Conservation (phyloP, 805 yeast genomes). For the Cyberlindnera americana region DNA sequence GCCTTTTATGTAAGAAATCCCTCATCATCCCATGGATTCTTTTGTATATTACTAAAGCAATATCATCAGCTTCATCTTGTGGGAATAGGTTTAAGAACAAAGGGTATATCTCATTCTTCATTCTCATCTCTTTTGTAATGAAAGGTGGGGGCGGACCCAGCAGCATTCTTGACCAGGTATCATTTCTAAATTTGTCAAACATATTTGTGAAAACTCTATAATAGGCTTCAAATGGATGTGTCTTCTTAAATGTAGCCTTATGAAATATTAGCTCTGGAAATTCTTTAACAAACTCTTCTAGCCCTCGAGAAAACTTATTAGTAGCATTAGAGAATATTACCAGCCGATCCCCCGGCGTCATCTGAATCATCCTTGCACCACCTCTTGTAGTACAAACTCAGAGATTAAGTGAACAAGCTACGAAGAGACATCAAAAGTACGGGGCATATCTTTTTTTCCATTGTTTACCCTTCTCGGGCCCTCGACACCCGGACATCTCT, state of each 20-base stretch:
- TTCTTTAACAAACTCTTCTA: slow-evolving; percentile 3
- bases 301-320: slow-evolving; percentile 2
- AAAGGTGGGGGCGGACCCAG: too few relatives aligned
- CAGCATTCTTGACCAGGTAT: too few relatives aligned
- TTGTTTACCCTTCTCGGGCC: too few relatives aligned
- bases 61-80: slow-evolving; percentile 1
- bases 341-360: slow-evolving; percentile 3
- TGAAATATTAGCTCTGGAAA: slow-evolving; percentile 1
- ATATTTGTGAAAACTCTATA: slow-evolving; percentile 1
- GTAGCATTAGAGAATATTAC: slow-evolving; percentile 7
- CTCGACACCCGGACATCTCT: too few relatives aligned
- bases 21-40: slow-evolving; percentile 1
- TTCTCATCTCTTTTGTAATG: neutral
- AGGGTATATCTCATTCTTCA: slow-evolving; percentile 3
- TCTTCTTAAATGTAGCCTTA: neutral
- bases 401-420: too few relatives aligned
- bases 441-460: too few relatives aligned
- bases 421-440: too few relatives aligned
- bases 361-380: neutral
- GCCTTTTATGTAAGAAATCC: slow-evolving; percentile 4
- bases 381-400: too few relatives aligned
- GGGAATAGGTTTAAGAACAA: slow-evolving; percentile 4
- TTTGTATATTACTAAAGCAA: slow-evolving; percentile 3
- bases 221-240: slow-evolving; percentile 6
- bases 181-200: too few relatives aligned